A percentile compares a stretch with the other conserved stretches of the same genome.
phyloP scores from a whole-genome alignment of 2,329 filamentous ascomycete genomes.

The Sporothrix euskadiensis region DNA sequence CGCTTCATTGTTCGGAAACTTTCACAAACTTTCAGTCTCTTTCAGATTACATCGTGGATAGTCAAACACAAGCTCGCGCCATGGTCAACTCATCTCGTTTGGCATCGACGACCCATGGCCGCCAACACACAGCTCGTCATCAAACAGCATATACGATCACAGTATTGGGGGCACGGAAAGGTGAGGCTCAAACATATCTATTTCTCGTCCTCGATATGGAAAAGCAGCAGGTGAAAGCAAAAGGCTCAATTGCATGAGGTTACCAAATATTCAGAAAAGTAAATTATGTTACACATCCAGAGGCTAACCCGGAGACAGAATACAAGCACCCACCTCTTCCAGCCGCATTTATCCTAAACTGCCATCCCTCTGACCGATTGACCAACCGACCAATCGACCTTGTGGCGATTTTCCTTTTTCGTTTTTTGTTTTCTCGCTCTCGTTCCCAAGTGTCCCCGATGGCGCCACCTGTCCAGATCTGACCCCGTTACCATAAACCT shows the following conservation, averaged over 20 bases:
- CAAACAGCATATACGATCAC: not conserved
- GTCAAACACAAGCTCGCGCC: not conserved
- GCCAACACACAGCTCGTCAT: not conserved
- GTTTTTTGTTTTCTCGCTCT: not conserved
- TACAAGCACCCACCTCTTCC: not conserved
- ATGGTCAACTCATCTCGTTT: not conserved
- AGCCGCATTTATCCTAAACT: not conserved
- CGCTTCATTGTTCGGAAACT: too few species aligned
- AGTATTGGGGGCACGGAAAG: not conserved
- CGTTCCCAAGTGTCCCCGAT: not conserved
- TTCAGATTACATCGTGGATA: too few species aligned
- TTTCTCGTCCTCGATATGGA: not conserved
- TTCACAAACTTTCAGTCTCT: too few species aligned
- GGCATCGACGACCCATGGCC: not conserved
- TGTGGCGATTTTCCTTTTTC: not conserved
- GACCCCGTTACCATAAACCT: not conserved
- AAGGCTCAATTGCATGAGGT: not conserved
- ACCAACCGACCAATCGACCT: not conserved
- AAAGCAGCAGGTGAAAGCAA: not conserved
- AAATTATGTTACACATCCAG: constrained; percentile 15
- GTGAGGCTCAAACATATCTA: not conserved
- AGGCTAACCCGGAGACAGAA: not conserved
- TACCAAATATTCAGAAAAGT: not conserved
- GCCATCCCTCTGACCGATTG: not conserved
- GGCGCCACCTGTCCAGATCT: not conserved